Conservation (phyloP, 768 basidiomycete species). For the Cytidiella melzeri region DNA sequence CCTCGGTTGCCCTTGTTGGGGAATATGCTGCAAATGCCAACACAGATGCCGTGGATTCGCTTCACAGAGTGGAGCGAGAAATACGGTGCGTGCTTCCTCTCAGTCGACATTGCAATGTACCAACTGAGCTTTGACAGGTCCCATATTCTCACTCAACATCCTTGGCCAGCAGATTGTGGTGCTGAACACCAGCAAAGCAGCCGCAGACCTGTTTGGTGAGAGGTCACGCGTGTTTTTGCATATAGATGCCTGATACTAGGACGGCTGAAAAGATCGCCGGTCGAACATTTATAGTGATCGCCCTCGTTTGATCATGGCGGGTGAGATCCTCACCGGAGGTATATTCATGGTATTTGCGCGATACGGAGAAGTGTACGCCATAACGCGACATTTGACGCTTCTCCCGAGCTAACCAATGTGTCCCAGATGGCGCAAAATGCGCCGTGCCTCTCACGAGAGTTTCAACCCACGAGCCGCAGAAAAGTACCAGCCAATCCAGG, state of each 20-base stretch:
- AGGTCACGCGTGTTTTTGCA: neutral
- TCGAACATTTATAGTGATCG: constrained; percentile 26
- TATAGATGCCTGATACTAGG: too few relatives aligned
- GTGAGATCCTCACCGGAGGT: constrained; percentile 15
- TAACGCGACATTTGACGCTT: neutral
- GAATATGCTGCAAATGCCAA: constrained; percentile 1
- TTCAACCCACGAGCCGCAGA: neutral
- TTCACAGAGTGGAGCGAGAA: constrained; percentile 1
- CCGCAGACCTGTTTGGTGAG: constrained; percentile 25
- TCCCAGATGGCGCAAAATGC: neutral
- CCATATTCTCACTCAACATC: constrained; percentile 22
- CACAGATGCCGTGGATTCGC: neutral
- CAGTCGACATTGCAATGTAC: too few relatives aligned
- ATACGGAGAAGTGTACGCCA: neutral
- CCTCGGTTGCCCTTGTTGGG: constrained; percentile 2
- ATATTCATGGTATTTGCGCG: neutral
- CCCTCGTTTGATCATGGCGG: constrained; percentile 20
- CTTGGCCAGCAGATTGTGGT: constrained; percentile 24
- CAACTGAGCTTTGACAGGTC: neutral
- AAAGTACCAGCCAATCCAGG: neutral
- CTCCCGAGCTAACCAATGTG: neutral
- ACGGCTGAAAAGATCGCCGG: too few relatives aligned
- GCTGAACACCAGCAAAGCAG: constrained; percentile 22
- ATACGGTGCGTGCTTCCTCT: neutral
- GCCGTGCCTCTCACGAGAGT: neutral